Conservation (phyloP, 805 yeast genomes). For the Ogataea populi-albae region DNA sequence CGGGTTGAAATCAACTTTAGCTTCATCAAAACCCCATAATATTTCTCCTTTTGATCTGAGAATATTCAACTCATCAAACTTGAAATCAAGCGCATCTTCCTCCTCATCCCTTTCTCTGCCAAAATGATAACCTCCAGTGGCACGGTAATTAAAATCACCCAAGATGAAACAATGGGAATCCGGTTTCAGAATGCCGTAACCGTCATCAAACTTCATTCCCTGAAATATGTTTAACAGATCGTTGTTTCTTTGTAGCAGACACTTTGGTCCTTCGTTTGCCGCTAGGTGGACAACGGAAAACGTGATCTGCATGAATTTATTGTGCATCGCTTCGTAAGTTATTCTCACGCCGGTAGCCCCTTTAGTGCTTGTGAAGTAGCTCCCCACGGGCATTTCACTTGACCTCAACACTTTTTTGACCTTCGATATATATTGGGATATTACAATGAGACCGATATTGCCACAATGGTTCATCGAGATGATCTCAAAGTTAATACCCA, state of each 20-base stretch:
- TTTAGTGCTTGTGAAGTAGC: constrained; percentile 60
- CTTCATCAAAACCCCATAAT: constrained; percentile 65
- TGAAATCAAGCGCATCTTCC: constrained; percentile 16
- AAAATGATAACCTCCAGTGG: constrained; percentile 29
- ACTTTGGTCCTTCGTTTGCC: constrained; percentile 68
- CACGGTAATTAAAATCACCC: constrained; percentile 87
- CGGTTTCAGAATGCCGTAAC: constrained; percentile 50
- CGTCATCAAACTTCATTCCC: constrained; percentile 57
- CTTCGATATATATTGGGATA: constrained; percentile 39
- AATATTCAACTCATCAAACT: constrained; percentile 48
- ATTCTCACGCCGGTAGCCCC: constrained; percentile 70
- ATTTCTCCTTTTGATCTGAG: constrained; percentile 43
- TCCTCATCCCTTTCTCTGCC: constrained; percentile 1
- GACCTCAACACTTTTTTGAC: constrained; percentile 18
- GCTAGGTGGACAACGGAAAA: constrained; percentile 70
- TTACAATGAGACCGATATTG: constrained; percentile 52
- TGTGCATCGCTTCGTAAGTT: constrained; percentile 24
- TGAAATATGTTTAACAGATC: constrained; percentile 51
- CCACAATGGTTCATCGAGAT: constrained; percentile 49
- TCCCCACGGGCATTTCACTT: constrained; percentile 51
- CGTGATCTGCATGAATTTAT: constrained; percentile 41
- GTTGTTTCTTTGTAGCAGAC: constrained; percentile 47
- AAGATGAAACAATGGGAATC: constrained; percentile 61
- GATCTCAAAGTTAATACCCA: constrained; percentile 39
- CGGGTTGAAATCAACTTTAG: constrained; percentile 65